phyloP scores from a whole-genome alignment of 2,329 filamentous ascomycete species.

The Phaeosphaeria sp. region DNA sequence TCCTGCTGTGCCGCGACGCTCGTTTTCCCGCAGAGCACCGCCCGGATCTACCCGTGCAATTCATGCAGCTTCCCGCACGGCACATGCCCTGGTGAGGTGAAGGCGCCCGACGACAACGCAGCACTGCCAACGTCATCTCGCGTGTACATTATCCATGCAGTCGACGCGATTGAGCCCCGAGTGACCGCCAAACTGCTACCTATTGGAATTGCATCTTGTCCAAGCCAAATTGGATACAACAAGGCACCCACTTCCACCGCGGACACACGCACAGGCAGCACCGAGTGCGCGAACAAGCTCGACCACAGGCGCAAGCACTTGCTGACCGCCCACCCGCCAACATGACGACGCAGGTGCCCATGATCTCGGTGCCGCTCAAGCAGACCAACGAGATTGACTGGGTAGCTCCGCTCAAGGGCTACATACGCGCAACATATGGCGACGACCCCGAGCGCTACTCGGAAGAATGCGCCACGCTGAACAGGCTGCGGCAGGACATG shows the following conservation, averaged over 20 bases:
- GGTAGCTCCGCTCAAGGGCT: slow-evolving; percentile 87
- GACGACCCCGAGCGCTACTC: slow-evolving; percentile 96
- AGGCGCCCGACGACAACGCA: slow-evolving; percentile 15
- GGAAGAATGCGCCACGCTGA: slow-evolving; percentile 93
- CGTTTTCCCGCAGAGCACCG: background rate
- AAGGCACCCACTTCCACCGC: background rate
- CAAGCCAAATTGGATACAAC: background rate
- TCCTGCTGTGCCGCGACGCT: slow-evolving; percentile 7
- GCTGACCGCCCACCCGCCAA: slow-evolving; percentile 9
- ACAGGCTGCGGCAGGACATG: slow-evolving; percentile 97
- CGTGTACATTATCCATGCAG: slow-evolving; percentile 24
- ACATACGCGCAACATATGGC: slow-evolving; percentile 92
- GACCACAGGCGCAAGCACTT: background rate
- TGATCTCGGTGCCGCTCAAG: slow-evolving; percentile 93
- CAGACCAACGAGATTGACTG: slow-evolving; percentile 98
- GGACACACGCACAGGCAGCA: background rate
- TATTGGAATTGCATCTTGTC: background rate
- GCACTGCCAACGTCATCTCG: slow-evolving; percentile 41
- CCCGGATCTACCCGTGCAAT: background rate
- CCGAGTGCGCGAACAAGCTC: background rate
- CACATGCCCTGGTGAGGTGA: background rate
- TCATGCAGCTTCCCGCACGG: slow-evolving; percentile 19
- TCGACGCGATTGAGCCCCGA: slow-evolving; percentile 16
- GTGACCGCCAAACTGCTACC: slow-evolving; percentile 7
- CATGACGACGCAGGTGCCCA: slow-evolving; percentile 70